Evolutionary conservation across 139 green algal genomes (phyloP).

Genomic region (Tetradesmus lagerheimii): DNA sequence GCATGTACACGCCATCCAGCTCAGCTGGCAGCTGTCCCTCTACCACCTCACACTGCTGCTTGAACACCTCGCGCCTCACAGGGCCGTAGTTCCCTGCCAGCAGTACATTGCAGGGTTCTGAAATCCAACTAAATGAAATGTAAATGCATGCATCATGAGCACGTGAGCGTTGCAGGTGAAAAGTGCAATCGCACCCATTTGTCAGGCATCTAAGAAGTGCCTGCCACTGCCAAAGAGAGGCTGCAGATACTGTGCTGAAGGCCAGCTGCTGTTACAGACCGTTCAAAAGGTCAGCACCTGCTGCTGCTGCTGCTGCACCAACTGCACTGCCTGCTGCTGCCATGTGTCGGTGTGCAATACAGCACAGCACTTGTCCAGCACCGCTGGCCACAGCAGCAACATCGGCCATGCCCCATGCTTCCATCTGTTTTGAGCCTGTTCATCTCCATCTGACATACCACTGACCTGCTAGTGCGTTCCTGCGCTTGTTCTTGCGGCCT

Average conservation of each 20-base stretch:
- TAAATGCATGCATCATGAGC: neutral
- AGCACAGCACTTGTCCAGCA: too few species aligned
- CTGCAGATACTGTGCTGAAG: too few species aligned
- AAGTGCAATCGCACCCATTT: neutral
- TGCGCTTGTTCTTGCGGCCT: conserved; percentile 41
- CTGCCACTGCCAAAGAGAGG: neutral
- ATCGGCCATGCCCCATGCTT: too few species aligned
- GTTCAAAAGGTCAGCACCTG: too few species aligned
- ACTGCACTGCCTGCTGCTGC: neutral
- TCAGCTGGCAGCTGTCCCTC: conserved; percentile 12
- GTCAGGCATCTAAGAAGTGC: too few species aligned
- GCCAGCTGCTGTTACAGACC: too few species aligned
- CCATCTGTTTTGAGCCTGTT: neutral
- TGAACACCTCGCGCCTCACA: conserved; percentile 2
- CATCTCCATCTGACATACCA: neutral
- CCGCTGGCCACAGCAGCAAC: neutral
- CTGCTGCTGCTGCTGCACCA: neutral
- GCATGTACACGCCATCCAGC: conserved; percentile 55
- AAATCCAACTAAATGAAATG: too few species aligned
- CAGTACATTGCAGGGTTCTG: too few species aligned
- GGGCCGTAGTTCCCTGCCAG: conserved; percentile 2
- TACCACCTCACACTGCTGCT: conserved; percentile 16
- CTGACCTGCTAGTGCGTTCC: conserved; percentile 23
- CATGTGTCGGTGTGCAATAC: neutral
- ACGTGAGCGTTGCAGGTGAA: neutral